phyloP scores from a whole-genome alignment of 495 filamentous ascomycete species.

The Neurospora sp. region DNA sequence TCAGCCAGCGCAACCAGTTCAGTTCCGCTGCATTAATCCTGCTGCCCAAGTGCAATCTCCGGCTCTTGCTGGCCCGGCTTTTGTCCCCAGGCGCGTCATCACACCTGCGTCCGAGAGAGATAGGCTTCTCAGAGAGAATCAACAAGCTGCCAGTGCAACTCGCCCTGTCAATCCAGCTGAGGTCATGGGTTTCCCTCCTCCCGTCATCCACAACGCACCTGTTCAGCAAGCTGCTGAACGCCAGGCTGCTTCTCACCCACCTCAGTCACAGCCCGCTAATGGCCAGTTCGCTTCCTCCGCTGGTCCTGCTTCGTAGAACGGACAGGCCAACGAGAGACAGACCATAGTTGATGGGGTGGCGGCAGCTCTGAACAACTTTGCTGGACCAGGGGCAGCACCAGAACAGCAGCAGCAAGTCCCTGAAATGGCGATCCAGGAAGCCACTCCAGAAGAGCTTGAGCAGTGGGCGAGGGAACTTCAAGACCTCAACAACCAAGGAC shows the following conservation, averaged over 20 bases:
- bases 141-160: not conserved
- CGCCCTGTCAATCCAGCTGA: not conserved
- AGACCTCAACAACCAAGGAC: not conserved
- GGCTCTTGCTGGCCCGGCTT: not conserved
- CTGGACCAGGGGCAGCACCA: too few relatives aligned
- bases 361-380: too few relatives aligned
- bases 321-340: not conserved
- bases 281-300: not conserved
- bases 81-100: not conserved
- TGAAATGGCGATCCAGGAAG: not conserved
- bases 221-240: not conserved
- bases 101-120: not conserved
- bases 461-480: not conserved
- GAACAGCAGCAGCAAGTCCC: not conserved
- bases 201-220: rapidly evolving
- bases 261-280: not conserved
- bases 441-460: not conserved
- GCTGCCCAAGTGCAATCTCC: too few relatives aligned
- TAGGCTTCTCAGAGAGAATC: not conserved
- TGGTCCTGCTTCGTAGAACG: not conserved
- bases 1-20: too few relatives aligned
- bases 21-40: too few relatives aligned
- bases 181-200: not conserved
- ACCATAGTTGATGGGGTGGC: too few relatives aligned
- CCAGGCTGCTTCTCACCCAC: too few relatives aligned